Base-by-base conservation (phyloP, 345 rosid genomes). In the Mangifera indica region DNA sequence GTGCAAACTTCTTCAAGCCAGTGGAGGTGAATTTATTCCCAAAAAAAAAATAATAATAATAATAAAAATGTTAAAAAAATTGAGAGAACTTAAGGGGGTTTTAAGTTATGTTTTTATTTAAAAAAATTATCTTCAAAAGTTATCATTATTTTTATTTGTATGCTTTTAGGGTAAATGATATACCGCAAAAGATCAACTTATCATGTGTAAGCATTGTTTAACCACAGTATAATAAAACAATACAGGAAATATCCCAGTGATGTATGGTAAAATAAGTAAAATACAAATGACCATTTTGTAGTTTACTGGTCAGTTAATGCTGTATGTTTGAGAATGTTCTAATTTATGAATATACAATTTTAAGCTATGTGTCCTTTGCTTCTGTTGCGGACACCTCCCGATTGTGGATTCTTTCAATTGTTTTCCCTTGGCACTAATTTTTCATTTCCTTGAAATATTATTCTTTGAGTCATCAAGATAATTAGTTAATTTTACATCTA, bases 321-420 rank as follows among this genome's bases (percentile, higher is more conserved):
- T 45, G 22, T 54, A 25, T 26, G 54, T 53, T 18, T 21, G 0
- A 18, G 52, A 57, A 11, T 0, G 24, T 48, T 37, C 18, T 21
- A 3, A 0, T 20, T 45, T 73, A 18, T 14, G 25, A 54, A 63
- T 25, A 54, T 54, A 54, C 34, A n/a, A 26, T 65, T 52, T 60
- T 62, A 61, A 60, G 66, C 52, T 49, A 57, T 2, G 45, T 13
- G 60, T 62, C 58, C 65, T 73, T 77, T 12, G 37, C 56, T 13
- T 55, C 17, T 37, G 18, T 51, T 15, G 18, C 59, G 1, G 52
- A 42, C 57, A 55, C 51, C 24, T 66, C 49, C 37, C 48, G 20
- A 15, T 21, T 1, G 37, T 48, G 60, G 26, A 52, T 24, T 40
- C 9, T 66, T 25, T n/a, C 32, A 6, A 20, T 56, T 18, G 14